A percentile compares a stretch with the other conserved stretches of the same genome.
phyloP scores from a whole-genome alignment of 1,284 basidiomycete species.

The Cryptococcus sp. region DNA sequence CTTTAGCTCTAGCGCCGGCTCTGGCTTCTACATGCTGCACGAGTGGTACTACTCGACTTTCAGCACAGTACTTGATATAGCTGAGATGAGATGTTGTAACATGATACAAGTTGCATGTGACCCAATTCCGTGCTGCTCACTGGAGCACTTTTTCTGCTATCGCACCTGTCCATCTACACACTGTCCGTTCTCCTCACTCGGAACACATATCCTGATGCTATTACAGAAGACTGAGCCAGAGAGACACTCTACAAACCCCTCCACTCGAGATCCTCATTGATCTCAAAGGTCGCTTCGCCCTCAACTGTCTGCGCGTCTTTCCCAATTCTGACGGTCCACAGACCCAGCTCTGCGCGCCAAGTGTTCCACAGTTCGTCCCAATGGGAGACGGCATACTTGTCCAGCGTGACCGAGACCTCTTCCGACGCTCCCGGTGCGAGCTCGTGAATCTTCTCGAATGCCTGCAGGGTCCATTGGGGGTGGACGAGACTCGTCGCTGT shows the following conservation, averaged over 20 bases:
- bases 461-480: conserved; percentile 45
- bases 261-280: conserved; percentile 39
- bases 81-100: too few species aligned
- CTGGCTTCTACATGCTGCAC: too few species aligned
- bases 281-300: conserved; percentile 29
- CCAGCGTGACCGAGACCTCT: conserved; percentile 36
- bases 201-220: too few species aligned
- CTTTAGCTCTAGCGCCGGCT: too few species aligned
- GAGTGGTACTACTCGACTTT: too few species aligned
- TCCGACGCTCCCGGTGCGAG: conserved; percentile 38
- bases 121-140: too few species aligned
- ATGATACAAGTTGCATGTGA: too few species aligned
- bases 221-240: neutral
- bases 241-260: conserved; percentile 24
- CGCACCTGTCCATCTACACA: too few species aligned
- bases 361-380: conserved; percentile 47
- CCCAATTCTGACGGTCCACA: conserved; percentile 43
- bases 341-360: conserved; percentile 44
- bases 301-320: conserved; percentile 33
- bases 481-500: conserved; percentile 37
- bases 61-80: too few species aligned
- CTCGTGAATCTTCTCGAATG: conserved; percentile 44
- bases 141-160: too few species aligned
- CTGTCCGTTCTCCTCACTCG: too few species aligned
- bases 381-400: conserved; percentile 53